Evolutionary conservation across 1,284 basidiomycete genomes (phyloP).

Genomic region (Leucoagaricus sp.): DNA sequence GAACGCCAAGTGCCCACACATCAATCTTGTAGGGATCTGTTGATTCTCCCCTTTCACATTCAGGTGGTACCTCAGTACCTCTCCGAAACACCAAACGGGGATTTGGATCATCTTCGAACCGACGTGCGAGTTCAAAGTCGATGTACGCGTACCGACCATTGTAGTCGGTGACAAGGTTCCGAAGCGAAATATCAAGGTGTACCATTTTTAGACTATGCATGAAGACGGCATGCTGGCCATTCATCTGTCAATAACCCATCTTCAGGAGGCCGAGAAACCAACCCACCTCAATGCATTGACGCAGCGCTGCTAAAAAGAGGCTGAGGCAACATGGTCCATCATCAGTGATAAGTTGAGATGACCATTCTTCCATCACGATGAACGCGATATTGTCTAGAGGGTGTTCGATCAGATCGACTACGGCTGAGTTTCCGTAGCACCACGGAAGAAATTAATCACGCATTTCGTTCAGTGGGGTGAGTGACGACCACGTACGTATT

Average conservation of each 20-base stretch:
- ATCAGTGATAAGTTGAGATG: slow-evolving; percentile 55
- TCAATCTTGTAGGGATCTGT: slow-evolving; percentile 70
- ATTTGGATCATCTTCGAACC: slow-evolving; percentile 40
- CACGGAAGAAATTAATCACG: neutral
- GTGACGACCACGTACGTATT: slow-evolving; percentile 55
- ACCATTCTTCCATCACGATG: slow-evolving; percentile 81
- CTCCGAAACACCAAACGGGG: slow-evolving; percentile 45
- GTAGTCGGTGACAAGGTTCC: slow-evolving; percentile 68
- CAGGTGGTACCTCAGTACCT: slow-evolving; percentile 70
- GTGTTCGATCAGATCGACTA: slow-evolving; percentile 62
- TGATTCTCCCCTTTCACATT: slow-evolving; percentile 52
- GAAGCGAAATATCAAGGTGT: slow-evolving; percentile 70
- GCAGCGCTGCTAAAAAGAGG: slow-evolving; percentile 56
- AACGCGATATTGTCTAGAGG: slow-evolving; percentile 56
- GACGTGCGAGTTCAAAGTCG: slow-evolving; percentile 68
- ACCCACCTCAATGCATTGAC: slow-evolving; percentile 25
- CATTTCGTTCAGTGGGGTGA: neutral
- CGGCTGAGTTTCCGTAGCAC: slow-evolving; percentile 40
- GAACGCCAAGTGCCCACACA: slow-evolving; percentile 65
- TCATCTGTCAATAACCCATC: neutral
- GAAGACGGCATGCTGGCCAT: slow-evolving; percentile 61
- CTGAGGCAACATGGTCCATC: slow-evolving; percentile 50
- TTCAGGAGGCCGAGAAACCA: neutral
- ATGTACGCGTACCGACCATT: slow-evolving; percentile 67
- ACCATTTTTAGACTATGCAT: slow-evolving; percentile 67